Percentiles rank a stretch among this genome's conserved stretches.
Evolutionary conservation across 2,329 filamentous ascomycete genomes (phyloP).

Genomic region (Ophiostoma novo-ulmi): DNA sequence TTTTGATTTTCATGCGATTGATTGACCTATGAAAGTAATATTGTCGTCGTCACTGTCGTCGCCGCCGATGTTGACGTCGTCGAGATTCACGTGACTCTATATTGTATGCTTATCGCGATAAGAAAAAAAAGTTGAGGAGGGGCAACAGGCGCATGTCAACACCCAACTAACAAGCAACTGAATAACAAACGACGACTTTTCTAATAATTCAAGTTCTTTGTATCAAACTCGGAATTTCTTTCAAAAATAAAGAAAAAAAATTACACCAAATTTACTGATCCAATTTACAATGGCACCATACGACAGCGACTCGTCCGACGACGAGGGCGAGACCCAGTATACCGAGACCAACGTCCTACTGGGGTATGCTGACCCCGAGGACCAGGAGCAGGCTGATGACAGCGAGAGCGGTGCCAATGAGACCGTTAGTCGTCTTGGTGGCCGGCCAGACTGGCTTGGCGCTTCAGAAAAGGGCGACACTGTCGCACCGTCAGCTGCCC

Average conservation of each 20-base stretch:
- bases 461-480: conserved; percentile 41
- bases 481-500: conserved; percentile 64
- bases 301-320: conserved; percentile 76
- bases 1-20: neutral
- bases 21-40: neutral
- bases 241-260: conserved; percentile 13
- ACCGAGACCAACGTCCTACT: conserved; percentile 83
- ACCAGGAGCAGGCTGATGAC: conserved; percentile 17
- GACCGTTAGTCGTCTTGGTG: conserved; percentile 80
- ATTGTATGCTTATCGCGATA: conserved; percentile 5
- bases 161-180: neutral
- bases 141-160: conserved; percentile 14
- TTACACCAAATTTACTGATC: neutral
- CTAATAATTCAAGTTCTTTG: conserved; percentile 28
- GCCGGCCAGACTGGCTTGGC: conserved; percentile 80
- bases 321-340: conserved; percentile 53
- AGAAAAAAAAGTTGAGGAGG: conserved; percentile 16
- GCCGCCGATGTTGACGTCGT: neutral
- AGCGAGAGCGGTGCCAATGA: conserved; percentile 45
- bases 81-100: neutral
- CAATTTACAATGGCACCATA: conserved; percentile 60
- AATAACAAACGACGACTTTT: conserved; percentile 14
- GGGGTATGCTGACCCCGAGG: conserved; percentile 67
- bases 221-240: conserved; percentile 27
- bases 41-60: neutral